phyloP scores from a whole-genome alignment of 257 asterid genomes.

The Orobanche coerulescens region DNA sequence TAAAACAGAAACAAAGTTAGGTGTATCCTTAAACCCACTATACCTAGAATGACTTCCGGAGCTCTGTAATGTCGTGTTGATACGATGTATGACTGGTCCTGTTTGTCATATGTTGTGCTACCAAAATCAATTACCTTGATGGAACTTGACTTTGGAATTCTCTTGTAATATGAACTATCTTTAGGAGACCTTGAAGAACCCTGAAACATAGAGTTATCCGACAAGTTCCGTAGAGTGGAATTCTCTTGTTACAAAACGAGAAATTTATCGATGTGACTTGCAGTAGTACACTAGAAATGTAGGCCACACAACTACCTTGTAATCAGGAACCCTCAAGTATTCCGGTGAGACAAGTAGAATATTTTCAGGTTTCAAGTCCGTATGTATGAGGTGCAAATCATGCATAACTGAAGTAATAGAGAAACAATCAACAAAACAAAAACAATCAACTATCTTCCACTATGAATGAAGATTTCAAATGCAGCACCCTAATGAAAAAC shows the following conservation, averaged over 20 bases:
- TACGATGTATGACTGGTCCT: conserved; percentile 62
- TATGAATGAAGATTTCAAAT: background rate
- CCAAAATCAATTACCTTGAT: conserved; percentile 95
- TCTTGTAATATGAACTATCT: conserved; percentile 57
- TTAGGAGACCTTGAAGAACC: conserved; percentile 54
- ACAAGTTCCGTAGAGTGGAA: too few relatives aligned
- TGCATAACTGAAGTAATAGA: conserved; percentile 69
- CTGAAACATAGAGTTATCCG: conserved; percentile 25
- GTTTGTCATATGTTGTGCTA: conserved; percentile 64
- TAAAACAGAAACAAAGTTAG: too few relatives aligned
- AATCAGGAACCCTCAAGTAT: conserved; percentile 65
- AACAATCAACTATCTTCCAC: background rate
- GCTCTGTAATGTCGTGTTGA: conserved; percentile 93
- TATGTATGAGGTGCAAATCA: conserved; percentile 79
- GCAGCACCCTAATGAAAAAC: background rate
- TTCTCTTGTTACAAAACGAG: background rate
- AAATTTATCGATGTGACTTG: background rate
- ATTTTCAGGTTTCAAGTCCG: conserved; percentile 95
- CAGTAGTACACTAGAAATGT: background rate
- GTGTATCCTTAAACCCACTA: background rate
- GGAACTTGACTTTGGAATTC: conserved; percentile 82
- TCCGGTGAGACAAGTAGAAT: conserved; percentile 82
- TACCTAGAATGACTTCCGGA: conserved; percentile 88
- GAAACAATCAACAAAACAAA: conserved; percentile 21
- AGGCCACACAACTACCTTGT: conserved; percentile 50